Evolutionary conservation across 225 moss, liverwort and hornwort species (phyloP).

Genomic region (Sphagnum tenellum): DNA sequence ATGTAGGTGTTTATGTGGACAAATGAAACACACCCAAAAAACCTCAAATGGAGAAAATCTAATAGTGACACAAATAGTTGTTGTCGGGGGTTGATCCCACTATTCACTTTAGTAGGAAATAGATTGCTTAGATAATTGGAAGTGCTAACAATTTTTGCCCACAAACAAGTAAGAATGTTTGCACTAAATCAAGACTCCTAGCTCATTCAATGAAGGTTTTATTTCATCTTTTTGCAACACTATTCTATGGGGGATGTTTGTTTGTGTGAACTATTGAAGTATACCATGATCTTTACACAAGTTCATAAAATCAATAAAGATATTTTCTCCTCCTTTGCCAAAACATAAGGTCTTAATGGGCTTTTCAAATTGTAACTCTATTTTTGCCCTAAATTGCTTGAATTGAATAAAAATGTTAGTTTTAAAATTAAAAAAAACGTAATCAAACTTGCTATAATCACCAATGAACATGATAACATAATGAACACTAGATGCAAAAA

Average conservation of each 20-base stretch:
- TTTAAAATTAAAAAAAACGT: slow-evolving; percentile 1
- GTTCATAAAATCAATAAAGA: neutral
- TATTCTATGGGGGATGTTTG: slow-evolving; percentile 6
- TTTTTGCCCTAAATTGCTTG: neutral
- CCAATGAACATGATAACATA: slow-evolving; percentile 1
- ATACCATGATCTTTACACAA: slow-evolving; percentile 7
- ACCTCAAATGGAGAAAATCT: neutral
- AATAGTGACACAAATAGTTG: neutral
- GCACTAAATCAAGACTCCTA: neutral
- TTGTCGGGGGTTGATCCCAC: neutral
- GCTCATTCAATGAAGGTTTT: neutral
- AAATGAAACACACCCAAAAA: neutral
- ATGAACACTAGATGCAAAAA: neutral
- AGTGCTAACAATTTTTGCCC: neutral
- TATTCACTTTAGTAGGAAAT: neutral
- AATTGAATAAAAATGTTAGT: neutral
- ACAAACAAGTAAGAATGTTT: neutral
- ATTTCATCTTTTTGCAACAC: neutral
- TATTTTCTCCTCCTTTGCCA: slow-evolving; percentile 6
- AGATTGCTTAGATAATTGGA: slow-evolving; percentile 2
- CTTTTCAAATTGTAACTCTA: neutral
- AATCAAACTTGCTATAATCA: neutral
- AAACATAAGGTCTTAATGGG: neutral
- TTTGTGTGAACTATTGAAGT: neutral
- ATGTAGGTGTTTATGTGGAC: neutral